Evolutionary conservation across 495 filamentous ascomycete species (phyloP).

Genomic region (Aspergillus heteromorphus): DNA sequence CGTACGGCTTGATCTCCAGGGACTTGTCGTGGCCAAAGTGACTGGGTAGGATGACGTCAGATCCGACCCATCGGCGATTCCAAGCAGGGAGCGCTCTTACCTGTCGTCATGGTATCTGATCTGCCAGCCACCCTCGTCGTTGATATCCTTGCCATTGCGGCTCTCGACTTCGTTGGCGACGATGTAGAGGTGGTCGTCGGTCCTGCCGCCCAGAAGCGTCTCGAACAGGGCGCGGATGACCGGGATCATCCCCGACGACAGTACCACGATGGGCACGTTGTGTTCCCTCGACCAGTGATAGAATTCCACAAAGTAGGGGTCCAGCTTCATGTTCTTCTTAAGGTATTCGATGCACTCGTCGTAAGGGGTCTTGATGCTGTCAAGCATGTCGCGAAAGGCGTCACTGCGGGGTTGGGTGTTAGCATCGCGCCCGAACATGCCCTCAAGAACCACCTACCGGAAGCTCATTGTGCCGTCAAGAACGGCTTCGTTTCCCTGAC

Average conservation of each 20-base stretch:
- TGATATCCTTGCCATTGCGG: slow-evolving; percentile 65
- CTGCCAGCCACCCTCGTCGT: slow-evolving; percentile 76
- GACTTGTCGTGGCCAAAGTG: slow-evolving; percentile 93
- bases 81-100: slow-evolving; percentile 31
- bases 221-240: slow-evolving; percentile 80
- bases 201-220: slow-evolving; percentile 67
- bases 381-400: slow-evolving; percentile 82
- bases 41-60: slow-evolving; percentile 37
- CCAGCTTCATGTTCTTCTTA: slow-evolving; percentile 76
- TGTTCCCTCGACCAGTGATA: slow-evolving; percentile 72
- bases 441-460: slow-evolving; percentile 42
- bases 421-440: neutral
- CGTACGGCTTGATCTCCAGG: slow-evolving; percentile 77
- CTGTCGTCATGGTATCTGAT: slow-evolving; percentile 85
- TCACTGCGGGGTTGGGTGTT: slow-evolving; percentile 42
- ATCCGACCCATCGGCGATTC: neutral
- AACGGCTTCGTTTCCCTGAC: slow-evolving; percentile 62
- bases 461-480: slow-evolving; percentile 64
- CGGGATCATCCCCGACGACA: slow-evolving; percentile 87
- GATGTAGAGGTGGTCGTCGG: slow-evolving; percentile 64
- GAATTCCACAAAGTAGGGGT: slow-evolving; percentile 81
- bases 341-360: slow-evolving; percentile 71
- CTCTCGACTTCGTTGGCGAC: slow-evolving; percentile 74
- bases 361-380: slow-evolving; percentile 71
- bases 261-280: slow-evolving; percentile 85